Conservation (phyloP, 495 filamentous ascomycete species). For the Xylaria curta region DNA sequence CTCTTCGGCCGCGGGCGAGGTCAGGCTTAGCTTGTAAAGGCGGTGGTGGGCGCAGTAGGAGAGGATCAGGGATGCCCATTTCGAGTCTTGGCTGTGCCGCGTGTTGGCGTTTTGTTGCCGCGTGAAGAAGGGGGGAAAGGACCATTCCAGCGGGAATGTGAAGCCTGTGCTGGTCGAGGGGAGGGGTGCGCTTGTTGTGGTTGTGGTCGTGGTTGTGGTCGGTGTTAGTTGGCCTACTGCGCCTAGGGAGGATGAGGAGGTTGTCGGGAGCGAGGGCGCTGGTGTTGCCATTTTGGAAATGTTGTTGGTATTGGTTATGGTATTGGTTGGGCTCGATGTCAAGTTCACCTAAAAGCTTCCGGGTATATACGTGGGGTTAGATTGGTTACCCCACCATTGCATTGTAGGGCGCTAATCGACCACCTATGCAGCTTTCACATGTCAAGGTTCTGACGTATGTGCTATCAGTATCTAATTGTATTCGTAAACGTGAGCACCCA, state of each 20-base stretch:
- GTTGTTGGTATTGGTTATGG: not conserved
- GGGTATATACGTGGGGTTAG: conserved; percentile 2
- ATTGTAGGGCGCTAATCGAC: too few species aligned
- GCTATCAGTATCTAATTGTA: not conserved
- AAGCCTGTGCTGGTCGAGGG: conserved; percentile 34
- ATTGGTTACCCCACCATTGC: not conserved
- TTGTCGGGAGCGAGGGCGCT: conserved; percentile 14
- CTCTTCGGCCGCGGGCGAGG: conserved; percentile 42
- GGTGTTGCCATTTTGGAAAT: conserved; percentile 20
- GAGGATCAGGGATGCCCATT: conserved; percentile 87
- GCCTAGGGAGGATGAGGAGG: conserved; percentile 1
- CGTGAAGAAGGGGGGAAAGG: conserved; percentile 79
- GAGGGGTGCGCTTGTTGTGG: conserved; percentile 9
- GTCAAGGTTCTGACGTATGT: not conserved
- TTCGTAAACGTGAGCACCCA: not conserved
- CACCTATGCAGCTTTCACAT: too few species aligned
- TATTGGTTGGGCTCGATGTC: not conserved
- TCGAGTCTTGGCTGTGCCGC: conserved; percentile 74
- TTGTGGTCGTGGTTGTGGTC: conserved; percentile 17
- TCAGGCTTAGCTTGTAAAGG: conserved; percentile 72
- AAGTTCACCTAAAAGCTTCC: not conserved
- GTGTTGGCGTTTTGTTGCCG: conserved; percentile 79
- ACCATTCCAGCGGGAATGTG: conserved; percentile 60
- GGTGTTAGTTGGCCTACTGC: conserved; percentile 15
- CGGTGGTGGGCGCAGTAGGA: conserved; percentile 80